Evolutionary conservation across 2,329 filamentous ascomycete species (phyloP), one percentile per base, ranked within the genome.

Genomic region (Cercospora zeina): DNA sequence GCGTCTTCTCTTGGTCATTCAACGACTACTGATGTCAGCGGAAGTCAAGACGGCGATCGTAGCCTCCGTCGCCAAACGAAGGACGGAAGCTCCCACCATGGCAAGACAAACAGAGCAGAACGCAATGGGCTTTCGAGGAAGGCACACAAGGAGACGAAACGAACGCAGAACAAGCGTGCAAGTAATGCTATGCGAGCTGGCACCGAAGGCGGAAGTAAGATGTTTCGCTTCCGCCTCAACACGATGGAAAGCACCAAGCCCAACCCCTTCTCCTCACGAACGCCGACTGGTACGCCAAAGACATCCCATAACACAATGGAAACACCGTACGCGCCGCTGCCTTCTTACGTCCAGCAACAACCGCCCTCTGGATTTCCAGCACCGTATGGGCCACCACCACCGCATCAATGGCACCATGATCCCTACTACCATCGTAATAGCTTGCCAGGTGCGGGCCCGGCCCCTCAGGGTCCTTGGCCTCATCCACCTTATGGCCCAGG

Each of bases 1-100:
- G 62, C 60, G 24, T 67, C 67, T n/a, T 69, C 67, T 9, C 58
- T 62, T 16, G 62, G 62, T 8, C 66, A 66, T 19, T 66, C 63
- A 9, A 64, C 67, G 4, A 58, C 42, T 2, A 62, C 63, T 10
- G 67, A 69, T 24, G 61, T 62, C 11, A 67, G 59, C 24, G 66
- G 58, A 13, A 67, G 59, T 19, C 60, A 62, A 31, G 66, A 67
- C 31, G 62, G 61, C 27, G 62, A 64, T 39, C 36, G 57, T 49
- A 59, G 57, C 14, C 33, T 19, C 16, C 42, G 42, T 31, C 39
- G 57, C 30, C 51, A 31, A 13, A 37, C 27, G 7, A 63, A 53
- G 37, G 57, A 63, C 13, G 30, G 16, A 14, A 11, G 33, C 16
- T 36, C 47, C 33, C 39, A 54, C 14, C 34, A 59, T 42, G 56